Evolutionary conservation across 805 yeast species (phyloP), one percentile per base, ranked within the genome.

Genomic region (Hagleromyces aurorensis): DNA sequence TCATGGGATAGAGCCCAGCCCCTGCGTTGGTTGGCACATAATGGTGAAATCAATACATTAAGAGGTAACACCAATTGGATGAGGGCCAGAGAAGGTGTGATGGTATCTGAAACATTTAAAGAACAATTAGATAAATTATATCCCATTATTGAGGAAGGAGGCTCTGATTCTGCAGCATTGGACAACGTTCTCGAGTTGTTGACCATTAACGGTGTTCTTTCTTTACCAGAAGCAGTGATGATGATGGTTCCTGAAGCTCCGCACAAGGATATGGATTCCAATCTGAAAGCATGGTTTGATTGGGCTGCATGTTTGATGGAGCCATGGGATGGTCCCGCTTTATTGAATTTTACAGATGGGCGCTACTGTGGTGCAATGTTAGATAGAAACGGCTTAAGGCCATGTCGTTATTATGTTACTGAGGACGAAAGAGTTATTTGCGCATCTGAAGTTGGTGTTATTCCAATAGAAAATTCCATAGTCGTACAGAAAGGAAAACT

Each of bases 1-100:
- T 85, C 96, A n/a, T 89, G 98, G 98, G 98, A 91, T 63, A 76
- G 98, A 62, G 97, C 98, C 14, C 98, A 89, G 63, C 98, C 98
- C 27, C 70, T 89, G 52, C 71, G 97, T 59, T 79, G 93, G 80
- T 84, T 94, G 18, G 98, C 98, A 21, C 98, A 89, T 64, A 89
- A 89, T 59, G 98, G 98, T 69, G 98, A 89, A 63, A 91, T 89
- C 59, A 89, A 89, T 63, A 89, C 98, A 22, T 65, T 89, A 53
- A 75, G 97, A 60, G 98, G 98, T 46, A 89, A 89, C 72, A 91
- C 89, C 63, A 89, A 89, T 64, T 91, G 97, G 97, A 87, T 91
- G 96, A 75, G 95, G 45, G 91, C 97, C 23, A 81, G 94, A 59
- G 98, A 89, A 66, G 97, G 97, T 65, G 85, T 87, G 27, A 85